phyloP scores from a whole-genome alignment of 805 yeast species.

The Clavispora vitiphila region DNA sequence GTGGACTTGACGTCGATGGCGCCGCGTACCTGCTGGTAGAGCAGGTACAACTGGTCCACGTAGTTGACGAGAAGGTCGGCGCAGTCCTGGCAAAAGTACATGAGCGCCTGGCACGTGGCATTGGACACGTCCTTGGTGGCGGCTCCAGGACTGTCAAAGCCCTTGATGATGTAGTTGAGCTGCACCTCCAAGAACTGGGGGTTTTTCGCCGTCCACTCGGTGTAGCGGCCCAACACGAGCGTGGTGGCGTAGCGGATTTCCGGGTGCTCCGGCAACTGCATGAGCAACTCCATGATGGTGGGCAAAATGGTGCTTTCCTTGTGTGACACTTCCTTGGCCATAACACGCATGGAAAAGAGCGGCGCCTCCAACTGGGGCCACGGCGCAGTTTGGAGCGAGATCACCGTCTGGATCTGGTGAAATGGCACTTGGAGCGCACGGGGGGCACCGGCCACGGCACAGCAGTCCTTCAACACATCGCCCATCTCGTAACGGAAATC shows the following conservation, averaged over 20 bases:
- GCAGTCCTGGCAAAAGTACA: conserved; percentile 94
- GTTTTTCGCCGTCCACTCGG: conserved; percentile 90
- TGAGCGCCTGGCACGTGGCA: conserved; percentile 90
- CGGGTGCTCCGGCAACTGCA: conserved; percentile 75
- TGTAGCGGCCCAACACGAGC: conserved; percentile 89
- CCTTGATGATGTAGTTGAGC: conserved; percentile 75
- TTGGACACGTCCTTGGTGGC: conserved; percentile 49
- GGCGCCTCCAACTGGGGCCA: conserved; percentile 94
- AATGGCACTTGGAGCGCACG: conserved; percentile 70
- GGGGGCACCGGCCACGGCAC: conserved; percentile 79
- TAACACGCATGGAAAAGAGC: conserved; percentile 80
- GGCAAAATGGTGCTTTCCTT: conserved; percentile 68
- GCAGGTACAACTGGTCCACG: conserved; percentile 68
- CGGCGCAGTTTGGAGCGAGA: conserved; percentile 26
- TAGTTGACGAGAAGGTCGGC: conserved; percentile 56
- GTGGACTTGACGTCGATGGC: conserved; percentile 62
- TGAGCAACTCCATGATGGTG: conserved; percentile 62
- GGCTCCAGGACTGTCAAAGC: conserved; percentile 39
- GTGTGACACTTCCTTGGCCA: conserved; percentile 85
- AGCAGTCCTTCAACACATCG: conserved; percentile 93
- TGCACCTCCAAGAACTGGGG: conserved; percentile 79
- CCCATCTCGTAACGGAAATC: conserved; percentile 97
- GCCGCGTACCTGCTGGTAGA: conserved; percentile 54
- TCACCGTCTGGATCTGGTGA: conserved; percentile 44
- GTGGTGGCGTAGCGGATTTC: conserved; percentile 91